Evolutionary conservation across 2,329 filamentous ascomycete species (phyloP).

Genomic region (Fusarium graminum): DNA sequence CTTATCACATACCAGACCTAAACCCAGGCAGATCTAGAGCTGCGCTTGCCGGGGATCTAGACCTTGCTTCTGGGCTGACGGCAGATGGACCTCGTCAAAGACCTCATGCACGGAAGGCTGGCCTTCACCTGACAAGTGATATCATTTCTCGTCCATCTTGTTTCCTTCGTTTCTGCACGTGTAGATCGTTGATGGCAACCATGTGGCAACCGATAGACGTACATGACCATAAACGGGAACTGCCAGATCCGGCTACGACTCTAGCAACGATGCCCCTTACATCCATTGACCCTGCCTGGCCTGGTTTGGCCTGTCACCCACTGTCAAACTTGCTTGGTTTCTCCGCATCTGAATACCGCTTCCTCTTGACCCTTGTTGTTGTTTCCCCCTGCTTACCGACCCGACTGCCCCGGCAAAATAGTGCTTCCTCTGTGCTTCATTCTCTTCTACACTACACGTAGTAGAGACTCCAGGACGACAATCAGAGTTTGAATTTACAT

Average conservation of each 20-base stretch:
- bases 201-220: constrained; percentile 35
- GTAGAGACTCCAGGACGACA: constrained; percentile 25
- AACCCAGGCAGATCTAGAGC: neutral
- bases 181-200: constrained; percentile 11
- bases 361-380: constrained; percentile 14
- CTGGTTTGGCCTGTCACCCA: constrained; percentile 2
- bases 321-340: constrained; percentile 14
- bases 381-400: constrained; percentile 29
- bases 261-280: constrained; percentile 28
- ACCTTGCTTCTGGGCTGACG: constrained; percentile 12
- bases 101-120: constrained; percentile 17
- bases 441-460: neutral
- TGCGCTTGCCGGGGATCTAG: neutral
- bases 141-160: constrained; percentile 16
- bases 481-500: constrained; percentile 40
- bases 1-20: constrained; percentile 30
- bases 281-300: neutral
- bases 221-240: neutral
- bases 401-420: constrained; percentile 14
- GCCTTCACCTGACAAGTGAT: constrained; percentile 26
- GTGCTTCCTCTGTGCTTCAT: neutral
- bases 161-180: constrained; percentile 13
- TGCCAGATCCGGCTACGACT: constrained; percentile 4
- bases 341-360: constrained; percentile 26
- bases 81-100: constrained; percentile 7